These are phyloP conservation scores for Chlamydomonas asymmetrica DNA, from an alignment of 139 green algal genomes.

Conservation along the genomic window DNA sequence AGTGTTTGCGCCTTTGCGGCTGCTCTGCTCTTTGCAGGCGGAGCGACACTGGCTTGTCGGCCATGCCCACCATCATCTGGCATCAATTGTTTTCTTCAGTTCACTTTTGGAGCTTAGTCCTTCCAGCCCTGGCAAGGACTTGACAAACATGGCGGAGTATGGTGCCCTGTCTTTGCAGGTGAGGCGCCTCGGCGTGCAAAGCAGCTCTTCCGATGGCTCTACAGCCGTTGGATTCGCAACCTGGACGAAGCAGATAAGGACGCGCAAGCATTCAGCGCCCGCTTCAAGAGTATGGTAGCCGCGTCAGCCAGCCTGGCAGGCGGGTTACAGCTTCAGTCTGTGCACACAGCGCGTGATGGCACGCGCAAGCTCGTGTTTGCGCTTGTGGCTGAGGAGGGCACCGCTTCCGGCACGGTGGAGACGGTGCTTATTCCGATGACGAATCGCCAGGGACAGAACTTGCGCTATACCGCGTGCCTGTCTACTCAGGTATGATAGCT, in stretches of 20 bases:
- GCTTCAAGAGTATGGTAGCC: constrained; percentile 57
- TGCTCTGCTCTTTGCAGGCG: no score
- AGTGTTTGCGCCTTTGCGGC: no score
- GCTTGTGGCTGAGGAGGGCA: constrained; percentile 45
- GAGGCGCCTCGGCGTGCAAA: constrained; percentile 38
- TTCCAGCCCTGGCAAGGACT: no score
- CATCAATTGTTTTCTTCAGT: no score
- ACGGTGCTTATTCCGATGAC: constrained; percentile 81
- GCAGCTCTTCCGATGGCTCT: constrained; percentile 81
- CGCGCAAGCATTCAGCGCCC: constrained; percentile 56
- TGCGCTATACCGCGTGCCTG: constrained; percentile 76
- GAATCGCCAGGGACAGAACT: constrained; percentile 13
- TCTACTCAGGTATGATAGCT: constrained; percentile 66
- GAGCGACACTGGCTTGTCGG: no score
- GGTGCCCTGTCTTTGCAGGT: no score
- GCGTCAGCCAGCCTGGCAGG: constrained; percentile 53
- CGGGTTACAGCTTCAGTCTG: constrained; percentile 58
- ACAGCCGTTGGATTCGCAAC: constrained; percentile 52
- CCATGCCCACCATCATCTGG: no score
- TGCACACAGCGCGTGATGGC: constrained; percentile 65
- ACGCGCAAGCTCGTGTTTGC: constrained; percentile 80
- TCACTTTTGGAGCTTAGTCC: no score
- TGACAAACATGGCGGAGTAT: no score
- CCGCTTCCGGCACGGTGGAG: constrained; percentile 56
- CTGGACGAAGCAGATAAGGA: constrained; percentile 45